Evolutionary conservation across 2,329 filamentous ascomycete genomes (phyloP), one percentile per base, ranked within the genome.

Genomic region (Trichoderma simmonsii): DNA sequence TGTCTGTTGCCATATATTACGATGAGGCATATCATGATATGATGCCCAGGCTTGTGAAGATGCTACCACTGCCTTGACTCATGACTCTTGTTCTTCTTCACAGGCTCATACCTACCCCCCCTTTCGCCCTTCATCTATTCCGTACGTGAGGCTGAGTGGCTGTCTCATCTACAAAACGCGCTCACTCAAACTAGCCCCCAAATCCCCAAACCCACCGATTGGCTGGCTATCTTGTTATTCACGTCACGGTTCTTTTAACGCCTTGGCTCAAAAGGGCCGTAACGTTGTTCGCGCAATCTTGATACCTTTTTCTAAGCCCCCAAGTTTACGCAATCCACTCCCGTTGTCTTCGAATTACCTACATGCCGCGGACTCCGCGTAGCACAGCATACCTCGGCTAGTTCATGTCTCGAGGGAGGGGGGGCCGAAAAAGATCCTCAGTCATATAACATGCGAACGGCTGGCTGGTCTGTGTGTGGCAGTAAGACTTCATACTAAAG

Each of bases 161-260:
- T 34, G 66, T 69, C 36, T 69, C 66, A 51, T 51, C 12, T 69
- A 60, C 56, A 69, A 48, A 21, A 60, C 32, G n/a, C 28, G 18
- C 26, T 30, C 7, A n/a, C 28, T n/a, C n/a, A 9, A 8, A 18
- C 56, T 51, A 48, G 54, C 26, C 51, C 24, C 51, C 18, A 12
- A 24, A 18, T 3, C 1, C 11, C 26, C 18, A 51, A 21, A 4
- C 21, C 21, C 24, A 43, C 64, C 51, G 64, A 67, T 67, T 67
- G 64, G 64, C 32, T 36, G 11, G 36, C 15, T n/a, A 4, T 43
- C 9, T 51, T n/a, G n/a, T 5, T 32, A 6, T 11, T 14, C 21
- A 30, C 32, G 24, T 18, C 34, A 43, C 39, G 39, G 15, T 1
- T 43, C 36, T 28, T 24, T 6, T 21, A 18, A 15, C 34, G 43